A percentile compares a stretch with the other conserved stretches of the same genome.
These are phyloP conservation scores for Cyphellophora europaea DNA, from an alignment of 2,329 filamentous ascomycete genomes.

Conservation along the genomic window DNA sequence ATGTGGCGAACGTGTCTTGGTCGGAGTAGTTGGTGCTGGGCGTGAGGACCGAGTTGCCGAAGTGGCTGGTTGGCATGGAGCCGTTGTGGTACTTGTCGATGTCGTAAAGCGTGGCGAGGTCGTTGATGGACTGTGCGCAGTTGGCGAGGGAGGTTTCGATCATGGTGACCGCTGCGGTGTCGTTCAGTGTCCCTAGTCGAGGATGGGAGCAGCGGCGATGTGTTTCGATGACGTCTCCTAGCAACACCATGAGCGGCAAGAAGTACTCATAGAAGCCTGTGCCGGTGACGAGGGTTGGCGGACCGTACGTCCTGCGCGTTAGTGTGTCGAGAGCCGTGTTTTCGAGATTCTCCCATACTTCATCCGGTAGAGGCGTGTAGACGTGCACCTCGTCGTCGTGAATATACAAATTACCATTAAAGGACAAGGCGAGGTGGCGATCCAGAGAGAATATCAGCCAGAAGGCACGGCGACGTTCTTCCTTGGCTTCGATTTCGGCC, in stretches of 20 bases:
- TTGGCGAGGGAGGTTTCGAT: conserved; percentile 9
- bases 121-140: conserved; percentile 25
- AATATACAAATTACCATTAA: conserved; percentile 34
- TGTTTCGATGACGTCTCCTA: conserved; percentile 41
- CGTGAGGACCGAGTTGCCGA: conserved; percentile 3
- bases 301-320: conserved; percentile 1
- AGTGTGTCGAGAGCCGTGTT: conserved; percentile 1
- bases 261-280: conserved; percentile 42
- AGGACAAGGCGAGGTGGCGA: conserved; percentile 38
- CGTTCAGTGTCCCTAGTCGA: conserved; percentile 26
- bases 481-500: conserved; percentile 30
- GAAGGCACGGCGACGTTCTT: conserved; percentile 38
- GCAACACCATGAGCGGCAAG: conserved; percentile 38
- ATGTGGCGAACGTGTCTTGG: conserved; percentile 4
- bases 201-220: conserved; percentile 37
- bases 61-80: conserved; percentile 3
- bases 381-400: conserved; percentile 38
- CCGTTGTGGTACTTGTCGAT: conserved; percentile 6
- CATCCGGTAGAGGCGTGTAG: conserved; percentile 29
- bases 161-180: conserved; percentile 17
- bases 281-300: conserved; percentile 27
- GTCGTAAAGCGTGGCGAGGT: conserved; percentile 29
- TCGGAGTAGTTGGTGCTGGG: conserved; percentile 25
- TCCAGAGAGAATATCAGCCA: conserved; percentile 41
- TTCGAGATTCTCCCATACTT: conserved; percentile 22